These are phyloP conservation scores for Zelopaecilomyces penicillatus DNA, from an alignment of 2,329 filamentous ascomycete genomes.

Conservation along the genomic window DNA sequence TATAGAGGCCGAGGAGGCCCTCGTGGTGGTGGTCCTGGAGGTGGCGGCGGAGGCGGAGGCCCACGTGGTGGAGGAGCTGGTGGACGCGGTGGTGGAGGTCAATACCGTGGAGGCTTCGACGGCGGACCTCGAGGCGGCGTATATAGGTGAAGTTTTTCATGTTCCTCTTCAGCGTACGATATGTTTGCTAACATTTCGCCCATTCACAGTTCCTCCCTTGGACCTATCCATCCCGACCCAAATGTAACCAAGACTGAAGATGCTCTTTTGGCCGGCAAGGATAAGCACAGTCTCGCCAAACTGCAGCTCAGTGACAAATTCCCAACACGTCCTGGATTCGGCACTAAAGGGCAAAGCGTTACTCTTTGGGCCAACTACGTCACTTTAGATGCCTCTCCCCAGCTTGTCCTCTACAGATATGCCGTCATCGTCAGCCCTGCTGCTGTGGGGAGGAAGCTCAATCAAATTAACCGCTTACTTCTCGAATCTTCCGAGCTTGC, in stretches of 20 bases:
- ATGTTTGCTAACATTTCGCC: background rate
- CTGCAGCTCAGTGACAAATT: conserved; percentile 6
- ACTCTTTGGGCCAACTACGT: conserved; percentile 13
- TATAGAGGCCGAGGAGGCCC: conserved; percentile 2
- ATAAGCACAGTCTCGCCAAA: background rate
- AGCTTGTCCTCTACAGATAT: conserved; percentile 10
- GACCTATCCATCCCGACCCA: conserved; percentile 1
- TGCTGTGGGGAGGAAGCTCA: conserved; percentile 7
- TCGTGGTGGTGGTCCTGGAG: conserved; percentile 1
- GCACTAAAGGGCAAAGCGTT: conserved; percentile 7
- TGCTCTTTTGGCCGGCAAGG: conserved; percentile 1
- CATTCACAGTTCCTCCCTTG: conserved; percentile 2
- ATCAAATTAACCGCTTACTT: conserved; percentile 13
- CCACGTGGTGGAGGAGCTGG: background rate
- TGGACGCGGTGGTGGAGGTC: background rate
- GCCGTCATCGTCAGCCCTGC: conserved; percentile 5
- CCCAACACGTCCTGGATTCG: conserved; percentile 9
- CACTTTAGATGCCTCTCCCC: conserved; percentile 1
- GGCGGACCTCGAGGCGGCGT: background rate
- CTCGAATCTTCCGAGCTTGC: conserved; percentile 15
- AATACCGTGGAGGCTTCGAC: background rate
- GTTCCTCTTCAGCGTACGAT: background rate
- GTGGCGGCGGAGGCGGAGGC: conserved; percentile 3
- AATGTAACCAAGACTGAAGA: conserved; percentile 8
- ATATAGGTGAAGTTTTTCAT: background rate